Evolutionary conservation across 2,329 filamentous ascomycete species (phyloP), one percentile per base, ranked within the genome.

Genomic region (Lachnellula subtilissima): DNA sequence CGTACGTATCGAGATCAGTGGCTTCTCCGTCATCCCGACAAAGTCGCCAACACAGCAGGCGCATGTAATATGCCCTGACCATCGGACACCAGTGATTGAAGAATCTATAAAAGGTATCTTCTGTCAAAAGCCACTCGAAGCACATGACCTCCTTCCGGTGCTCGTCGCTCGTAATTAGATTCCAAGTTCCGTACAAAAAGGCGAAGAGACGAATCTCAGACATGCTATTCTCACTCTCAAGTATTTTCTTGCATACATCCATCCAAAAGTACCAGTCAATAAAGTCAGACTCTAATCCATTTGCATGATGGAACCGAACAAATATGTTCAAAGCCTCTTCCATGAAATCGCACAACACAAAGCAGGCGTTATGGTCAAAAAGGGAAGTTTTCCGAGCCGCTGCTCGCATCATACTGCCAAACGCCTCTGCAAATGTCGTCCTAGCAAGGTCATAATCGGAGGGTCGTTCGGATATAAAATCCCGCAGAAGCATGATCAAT

Each of bases 1-100:
- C 82, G 72, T 74, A 84, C 81, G 76, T 71, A 67, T 87, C 83
- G 48, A 79, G 66, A 12, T 76, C 71, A 28, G 76, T 76, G 28
- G 78, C 76, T 28, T 79, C 66, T 52, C 68, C 83, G 63, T 86
- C 83, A 64, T 80, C 83, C 56, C 87, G 76, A 54, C 81, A 85
- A 36, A 89, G 67, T 53, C 86, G 79, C 87, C 87, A 90, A 69
- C 86, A 88, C 35, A 89, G 68, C 37, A 90, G 70, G 36, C 87
- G 83, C 78, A 88, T 88, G 64, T 81, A 89, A 71, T 89, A 89
- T 23, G 86, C 82, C 63, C 87, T 78, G n/a, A 89, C 85, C 87
- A 89, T 89, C 0, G 87, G 85, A 69, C 85, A 89, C 87, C 87
- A 89, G 65, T 89, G 86, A 62, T 82, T 86, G 70, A 89, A 90